Evolutionary conservation across 1,139 yeast genomes (phyloP).

Genomic region (Saccharomyces hybrid): DNA sequence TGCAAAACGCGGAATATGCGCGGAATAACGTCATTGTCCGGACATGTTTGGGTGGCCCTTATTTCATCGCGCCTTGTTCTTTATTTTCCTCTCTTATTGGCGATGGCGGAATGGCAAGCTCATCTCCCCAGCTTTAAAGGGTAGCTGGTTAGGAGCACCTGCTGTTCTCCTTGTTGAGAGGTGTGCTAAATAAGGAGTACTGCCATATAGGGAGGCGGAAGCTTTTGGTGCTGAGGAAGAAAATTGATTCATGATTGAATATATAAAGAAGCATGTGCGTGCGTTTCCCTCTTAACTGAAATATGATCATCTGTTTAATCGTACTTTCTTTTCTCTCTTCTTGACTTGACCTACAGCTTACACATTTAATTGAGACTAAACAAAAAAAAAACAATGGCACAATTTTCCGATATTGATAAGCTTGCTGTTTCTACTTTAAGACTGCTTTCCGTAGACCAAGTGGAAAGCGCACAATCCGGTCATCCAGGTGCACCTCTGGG

Average conservation of each 20-base stretch:
- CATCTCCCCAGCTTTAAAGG: constrained; percentile 1
- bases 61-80: neutral
- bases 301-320: too few relatives aligned
- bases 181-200: neutral
- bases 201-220: neutral
- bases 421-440: constrained; percentile 84
- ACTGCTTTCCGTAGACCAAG: constrained; percentile 81
- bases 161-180: neutral
- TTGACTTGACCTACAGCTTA: neutral
- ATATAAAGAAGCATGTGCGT: too few relatives aligned
- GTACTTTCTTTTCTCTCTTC: too few relatives aligned
- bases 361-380: neutral
- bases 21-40: neutral
- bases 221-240: too few relatives aligned
- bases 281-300: too few relatives aligned
- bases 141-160: neutral
- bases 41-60: constrained; percentile 1
- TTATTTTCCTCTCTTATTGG: neutral
- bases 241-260: too few relatives aligned
- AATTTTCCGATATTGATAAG: constrained; percentile 50
- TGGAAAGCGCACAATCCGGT: constrained; percentile 85
- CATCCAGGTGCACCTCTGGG: constrained; percentile 99
- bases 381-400: constrained; percentile 10
- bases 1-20: too few relatives aligned
- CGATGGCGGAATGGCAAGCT: neutral